Conservation (phyloP, 169 alveolate species). For the Pseudocohnilembus persalinus region DNA sequence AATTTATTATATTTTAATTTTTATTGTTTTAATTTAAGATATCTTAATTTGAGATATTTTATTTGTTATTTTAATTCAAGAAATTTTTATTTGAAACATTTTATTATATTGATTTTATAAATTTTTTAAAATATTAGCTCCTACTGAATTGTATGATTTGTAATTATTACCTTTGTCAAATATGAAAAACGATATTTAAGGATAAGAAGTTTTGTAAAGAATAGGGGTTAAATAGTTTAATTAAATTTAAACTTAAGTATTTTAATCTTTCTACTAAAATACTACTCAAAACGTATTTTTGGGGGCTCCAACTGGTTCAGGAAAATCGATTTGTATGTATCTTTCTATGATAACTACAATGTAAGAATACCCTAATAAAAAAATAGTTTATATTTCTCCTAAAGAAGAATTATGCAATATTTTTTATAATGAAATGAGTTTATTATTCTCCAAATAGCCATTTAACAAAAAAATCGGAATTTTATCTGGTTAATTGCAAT, state of each 20-base stretch:
- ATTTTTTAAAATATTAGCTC: no score
- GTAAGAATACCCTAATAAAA: constrained; percentile 58
- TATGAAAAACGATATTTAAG: constrained; percentile 87
- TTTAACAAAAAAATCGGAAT: constrained; percentile 60
- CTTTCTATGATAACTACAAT: constrained; percentile 90
- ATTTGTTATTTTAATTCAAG: no score
- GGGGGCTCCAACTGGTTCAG: constrained; percentile 94
- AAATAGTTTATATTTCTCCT: constrained; percentile 76
- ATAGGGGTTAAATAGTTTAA: constrained; percentile 65
- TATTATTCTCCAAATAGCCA: constrained; percentile 30
- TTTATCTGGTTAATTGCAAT: constrained; percentile 85
- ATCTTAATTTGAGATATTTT: no score
- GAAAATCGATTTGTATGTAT: constrained; percentile 86
- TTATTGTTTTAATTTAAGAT: no score
- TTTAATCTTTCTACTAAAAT: constrained; percentile 65
- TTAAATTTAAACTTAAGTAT: constrained; percentile 78
- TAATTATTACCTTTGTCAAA: constrained; percentile 93
- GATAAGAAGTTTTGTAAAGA: constrained; percentile 55
- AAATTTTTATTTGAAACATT: no score
- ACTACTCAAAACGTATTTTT: constrained; percentile 87
- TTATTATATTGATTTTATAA: no score
- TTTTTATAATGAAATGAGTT: constrained; percentile 31
- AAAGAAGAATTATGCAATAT: constrained; percentile 49
- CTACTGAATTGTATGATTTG: constrained; percentile 95
- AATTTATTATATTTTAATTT: no score